A percentile compares a stretch with the other conserved stretches of the same genome.
These are phyloP conservation scores for Nicotiana tomentosiformis DNA, from an alignment of 257 asterid species.

Conservation along the genomic window DNA sequence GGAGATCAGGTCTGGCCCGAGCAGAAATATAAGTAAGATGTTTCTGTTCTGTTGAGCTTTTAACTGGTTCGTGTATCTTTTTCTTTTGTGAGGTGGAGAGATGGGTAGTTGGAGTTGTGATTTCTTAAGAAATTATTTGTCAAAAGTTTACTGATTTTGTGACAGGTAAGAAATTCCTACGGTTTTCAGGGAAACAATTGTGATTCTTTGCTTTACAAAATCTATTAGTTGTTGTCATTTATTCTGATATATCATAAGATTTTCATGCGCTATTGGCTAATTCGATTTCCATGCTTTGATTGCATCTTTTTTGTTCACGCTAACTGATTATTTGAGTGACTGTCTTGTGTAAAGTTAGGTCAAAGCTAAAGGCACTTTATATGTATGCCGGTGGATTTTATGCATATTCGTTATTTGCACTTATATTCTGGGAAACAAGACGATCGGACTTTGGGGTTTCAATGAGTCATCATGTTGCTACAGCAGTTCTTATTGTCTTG, in stretches of 20 bases:
- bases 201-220: neutral
- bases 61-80: conserved; percentile 14
- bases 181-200: neutral
- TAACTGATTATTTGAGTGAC: neutral
- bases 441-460: conserved; percentile 96
- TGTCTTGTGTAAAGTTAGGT: conserved; percentile 42
- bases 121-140: neutral
- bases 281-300: neutral
- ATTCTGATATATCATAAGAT: neutral
- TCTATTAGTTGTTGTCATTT: neutral
- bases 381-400: conserved; percentile 89
- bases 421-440: conserved; percentile 87
- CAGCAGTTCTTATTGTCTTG: conserved; percentile 62
- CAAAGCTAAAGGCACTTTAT: conserved; percentile 78
- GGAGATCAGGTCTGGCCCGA: conserved; percentile 33
- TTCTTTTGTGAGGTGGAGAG: neutral
- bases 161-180: neutral
- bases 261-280: neutral
- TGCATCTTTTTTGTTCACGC: neutral
- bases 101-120: neutral
- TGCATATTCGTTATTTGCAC: conserved; percentile 81
- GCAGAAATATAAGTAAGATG: conserved; percentile 70
- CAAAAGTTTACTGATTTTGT: neutral
- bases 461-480: conserved; percentile 81
- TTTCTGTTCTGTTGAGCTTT: conserved; percentile 5